Evolutionary conservation across 495 filamentous ascomycete species (phyloP).

Genomic region (Podospora bellae-mahoneyi): DNA sequence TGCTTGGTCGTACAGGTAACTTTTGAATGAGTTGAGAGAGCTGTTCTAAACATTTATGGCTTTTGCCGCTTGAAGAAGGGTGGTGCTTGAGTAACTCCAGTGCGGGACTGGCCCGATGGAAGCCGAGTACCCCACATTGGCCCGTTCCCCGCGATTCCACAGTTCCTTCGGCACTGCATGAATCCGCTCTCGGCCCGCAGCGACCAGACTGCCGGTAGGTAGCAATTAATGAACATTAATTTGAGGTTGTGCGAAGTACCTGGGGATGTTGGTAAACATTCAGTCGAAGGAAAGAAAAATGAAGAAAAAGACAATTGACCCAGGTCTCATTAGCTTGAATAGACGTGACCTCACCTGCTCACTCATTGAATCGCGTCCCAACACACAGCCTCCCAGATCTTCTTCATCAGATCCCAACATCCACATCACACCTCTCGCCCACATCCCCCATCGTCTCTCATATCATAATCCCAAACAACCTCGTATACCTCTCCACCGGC

Average conservation of each 20-base stretch:
- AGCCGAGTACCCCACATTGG: constrained; percentile 6
- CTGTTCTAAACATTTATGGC: background rate
- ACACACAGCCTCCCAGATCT: too few relatives aligned
- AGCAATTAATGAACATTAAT: background rate
- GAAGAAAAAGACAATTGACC: too few relatives aligned
- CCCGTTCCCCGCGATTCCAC: background rate
- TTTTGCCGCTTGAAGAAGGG: background rate
- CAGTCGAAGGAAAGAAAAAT: background rate
- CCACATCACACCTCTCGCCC: background rate
- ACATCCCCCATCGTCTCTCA: background rate
- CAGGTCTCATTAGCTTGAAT: too few relatives aligned
- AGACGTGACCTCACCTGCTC: too few relatives aligned
- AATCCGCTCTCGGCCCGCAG: background rate
- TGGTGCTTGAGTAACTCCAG: background rate
- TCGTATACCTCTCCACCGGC: constrained; percentile 24
- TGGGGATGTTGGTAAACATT: background rate
- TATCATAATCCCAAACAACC: constrained; percentile 30
- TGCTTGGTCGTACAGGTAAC: background rate
- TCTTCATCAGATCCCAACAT: background rate
- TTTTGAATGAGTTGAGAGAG: background rate
- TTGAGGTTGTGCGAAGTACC: background rate
- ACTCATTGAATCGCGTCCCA: too few relatives aligned
- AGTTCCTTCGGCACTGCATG: background rate
- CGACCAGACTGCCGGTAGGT: background rate
- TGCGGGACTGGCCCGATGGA: constrained; percentile 12